Conservation (phyloP, 768 basidiomycete genomes). For the Leccinum ochraceum region DNA sequence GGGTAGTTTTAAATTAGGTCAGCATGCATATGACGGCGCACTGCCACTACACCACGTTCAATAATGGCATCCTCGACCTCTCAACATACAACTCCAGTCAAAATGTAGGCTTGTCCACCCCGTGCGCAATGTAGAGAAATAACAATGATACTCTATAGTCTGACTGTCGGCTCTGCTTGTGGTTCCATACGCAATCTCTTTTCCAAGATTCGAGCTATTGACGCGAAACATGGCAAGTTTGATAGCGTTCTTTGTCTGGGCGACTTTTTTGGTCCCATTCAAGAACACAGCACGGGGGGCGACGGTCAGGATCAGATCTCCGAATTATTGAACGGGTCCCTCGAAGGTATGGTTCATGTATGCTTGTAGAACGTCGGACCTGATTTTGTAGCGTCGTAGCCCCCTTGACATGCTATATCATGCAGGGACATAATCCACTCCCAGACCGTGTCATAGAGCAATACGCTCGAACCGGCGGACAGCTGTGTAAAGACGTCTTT, state of each 20-base stretch:
- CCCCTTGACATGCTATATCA: slow-evolving; percentile 89
- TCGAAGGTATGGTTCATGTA: slow-evolving; percentile 54
- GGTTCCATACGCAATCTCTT: slow-evolving; percentile 78
- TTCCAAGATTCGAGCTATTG: slow-evolving; percentile 77
- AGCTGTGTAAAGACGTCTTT: slow-evolving; percentile 81
- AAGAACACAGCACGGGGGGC: slow-evolving; percentile 31
- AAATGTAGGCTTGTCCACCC: slow-evolving; percentile 30
- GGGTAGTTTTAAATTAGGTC: slow-evolving; percentile 24
- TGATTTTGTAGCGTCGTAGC: slow-evolving; percentile 45
- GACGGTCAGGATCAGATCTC: slow-evolving; percentile 50
- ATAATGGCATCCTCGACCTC: slow-evolving; percentile 27
- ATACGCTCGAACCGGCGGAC: slow-evolving; percentile 73
- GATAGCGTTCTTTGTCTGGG: slow-evolving; percentile 79
- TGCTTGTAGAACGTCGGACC: neutral
- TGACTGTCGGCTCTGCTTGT: slow-evolving; percentile 79
- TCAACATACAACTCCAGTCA: slow-evolving; percentile 20
- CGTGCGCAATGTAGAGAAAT: neutral
- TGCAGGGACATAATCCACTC: slow-evolving; percentile 79
- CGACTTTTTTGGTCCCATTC: slow-evolving; percentile 79
- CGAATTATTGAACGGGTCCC: slow-evolving; percentile 62
- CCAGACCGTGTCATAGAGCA: slow-evolving; percentile 73
- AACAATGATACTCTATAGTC: slow-evolving; percentile 39
- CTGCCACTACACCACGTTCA: neutral
- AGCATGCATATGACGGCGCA: slow-evolving; percentile 9
- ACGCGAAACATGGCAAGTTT: slow-evolving; percentile 93